Base-by-base conservation (phyloP, 306 rosid species). In the Inga laurina region DNA sequence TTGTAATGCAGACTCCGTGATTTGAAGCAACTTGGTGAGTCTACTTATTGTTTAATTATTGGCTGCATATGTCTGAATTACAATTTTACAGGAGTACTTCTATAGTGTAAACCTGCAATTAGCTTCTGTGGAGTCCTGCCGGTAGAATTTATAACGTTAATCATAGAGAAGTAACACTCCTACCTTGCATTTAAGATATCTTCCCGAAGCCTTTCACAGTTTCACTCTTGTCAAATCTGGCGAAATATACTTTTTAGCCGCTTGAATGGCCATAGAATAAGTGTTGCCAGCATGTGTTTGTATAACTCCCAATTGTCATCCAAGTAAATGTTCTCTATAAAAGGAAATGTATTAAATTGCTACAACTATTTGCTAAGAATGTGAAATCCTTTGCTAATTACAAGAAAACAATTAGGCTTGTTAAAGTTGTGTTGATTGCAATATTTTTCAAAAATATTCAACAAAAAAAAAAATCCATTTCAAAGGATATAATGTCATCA, bases 1-100 rank as follows among this genome's bases (percentile, higher is more conserved):
- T 76, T 37, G 18, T 71, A 46, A 48, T 65, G 89, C 91, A 88
- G 91, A 77, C 91, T 88, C 65, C 91, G 88, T 75, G 89, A 88
- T 75, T 64, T 88, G 85, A 88, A 86, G 82, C 91, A 86, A 54
- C 89, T 86, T 70, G 87, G 91, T 86, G 80, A 86, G 89, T 81
- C 80, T 79, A 41, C 64, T 45, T 57, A 79, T 66, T 39, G 19
- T 46, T 79, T 56, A 80, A 65, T 49, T 45, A 82, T 61, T 79
- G 44, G 57, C 39, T 57, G 19, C 49, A 82, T 51, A 46, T 52
- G 30, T 56, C 41, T 39, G 69, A 57, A 34, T 13, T 79, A 30
- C 27, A 76, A 32, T 21, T 79, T 13, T 16, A 65, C n/a, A 18
- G 73, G 41, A 54, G 51, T 45, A 70, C 10, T 65, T 34, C 32